Base-by-base conservation (phyloP, 164 flowering plant species). In the Annona squamosa region DNA sequence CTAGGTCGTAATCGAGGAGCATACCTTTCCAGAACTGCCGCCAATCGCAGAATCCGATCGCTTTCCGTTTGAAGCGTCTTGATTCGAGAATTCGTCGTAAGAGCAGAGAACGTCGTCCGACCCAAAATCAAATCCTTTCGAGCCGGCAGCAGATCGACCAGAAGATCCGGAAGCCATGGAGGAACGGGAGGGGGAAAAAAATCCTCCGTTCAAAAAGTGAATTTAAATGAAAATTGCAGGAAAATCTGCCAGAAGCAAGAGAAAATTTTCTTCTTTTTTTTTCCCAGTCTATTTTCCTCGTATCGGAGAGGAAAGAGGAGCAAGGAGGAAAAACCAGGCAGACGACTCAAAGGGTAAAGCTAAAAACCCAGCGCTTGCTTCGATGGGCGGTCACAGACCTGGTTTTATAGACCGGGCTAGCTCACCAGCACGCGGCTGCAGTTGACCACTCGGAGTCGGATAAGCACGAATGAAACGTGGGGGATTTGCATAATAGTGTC, bases 131-230 rank as follows among this genome's bases (percentile, higher is more conserved):
- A 88, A 93, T 46, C 85, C 90, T 80, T 87, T 87, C n/a, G 91
- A 80, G 17, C 87, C 87, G n/a, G 90, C 77, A 61, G 77, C 80
- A 18, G 78, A 64, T 75, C 96, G 80, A 62, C 88, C 90, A 57
- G 92, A 82, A 13, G 93, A 82, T 76, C 94, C 96, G 67, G 94
- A 92, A 59, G 96, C 97, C 98, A 91, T 92, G 13, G 69, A 5
- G 52, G 16, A 37, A 67, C 46, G 5, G 1, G 59, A 47, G 18
- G 3, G 3, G 48, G 4, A 68, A 68, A 46, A 45, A 37, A 5
- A 42, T 46, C 13, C 26, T 42, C 46, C 56, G 56, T 16, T 9
- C 46, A n/a, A 5, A 9, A 1, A 68, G 17, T 17, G 26, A 66
- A 3, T 3, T 42, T 5, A 42, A 65, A 10, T 9, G 45, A 65